A percentile compares a stretch with the other conserved stretches of the same genome.
Conservation (phyloP, 2,329 filamentous ascomycete species). For the Aspergillus melleus region DNA sequence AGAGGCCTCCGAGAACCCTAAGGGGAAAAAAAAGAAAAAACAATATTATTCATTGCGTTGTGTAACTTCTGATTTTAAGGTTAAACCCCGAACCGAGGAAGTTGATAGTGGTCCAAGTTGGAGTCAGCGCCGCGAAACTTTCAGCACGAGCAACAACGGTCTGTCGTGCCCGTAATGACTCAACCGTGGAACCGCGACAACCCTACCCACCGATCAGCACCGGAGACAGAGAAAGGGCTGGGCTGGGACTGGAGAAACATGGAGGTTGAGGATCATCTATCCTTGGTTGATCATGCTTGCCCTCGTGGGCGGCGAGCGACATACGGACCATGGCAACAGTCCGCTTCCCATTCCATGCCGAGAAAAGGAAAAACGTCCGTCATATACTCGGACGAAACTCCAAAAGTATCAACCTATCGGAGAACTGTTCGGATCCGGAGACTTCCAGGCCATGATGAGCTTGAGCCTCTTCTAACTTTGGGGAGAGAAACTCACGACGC, state of each 20-base stretch:
- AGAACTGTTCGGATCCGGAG: background rate
- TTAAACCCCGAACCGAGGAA: slow-evolving; percentile 11
- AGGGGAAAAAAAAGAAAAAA: background rate
- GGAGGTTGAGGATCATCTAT: background rate
- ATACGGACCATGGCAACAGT: background rate
- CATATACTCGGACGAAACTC: background rate
- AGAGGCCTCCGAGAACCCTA: background rate
- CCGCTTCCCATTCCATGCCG: background rate
- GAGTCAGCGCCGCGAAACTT: slow-evolving; percentile 5
- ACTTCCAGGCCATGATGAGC: background rate
- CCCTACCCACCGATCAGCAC: slow-evolving; percentile 5
- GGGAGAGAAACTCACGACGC: background rate
- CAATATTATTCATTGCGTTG: background rate
- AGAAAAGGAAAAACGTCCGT: background rate
- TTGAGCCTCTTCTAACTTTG: slow-evolving; percentile 2
- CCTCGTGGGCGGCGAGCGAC: slow-evolving; percentile 2
- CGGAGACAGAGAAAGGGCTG: background rate
- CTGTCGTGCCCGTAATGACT: background rate
- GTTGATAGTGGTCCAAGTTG: slow-evolving; percentile 2
- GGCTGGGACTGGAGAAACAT: slow-evolving; percentile 5
- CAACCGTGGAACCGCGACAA: background rate
- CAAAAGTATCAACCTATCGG: slow-evolving; percentile 1
- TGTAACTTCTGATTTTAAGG: slow-evolving; percentile 6
- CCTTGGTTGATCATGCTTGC: background rate
- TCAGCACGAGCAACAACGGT: slow-evolving; percentile 5